Percentiles rank a stretch among this genome's conserved stretches.
phyloP scores from a whole-genome alignment of 2,329 filamentous ascomycete genomes.

The Macroventuria anomochaeta region DNA sequence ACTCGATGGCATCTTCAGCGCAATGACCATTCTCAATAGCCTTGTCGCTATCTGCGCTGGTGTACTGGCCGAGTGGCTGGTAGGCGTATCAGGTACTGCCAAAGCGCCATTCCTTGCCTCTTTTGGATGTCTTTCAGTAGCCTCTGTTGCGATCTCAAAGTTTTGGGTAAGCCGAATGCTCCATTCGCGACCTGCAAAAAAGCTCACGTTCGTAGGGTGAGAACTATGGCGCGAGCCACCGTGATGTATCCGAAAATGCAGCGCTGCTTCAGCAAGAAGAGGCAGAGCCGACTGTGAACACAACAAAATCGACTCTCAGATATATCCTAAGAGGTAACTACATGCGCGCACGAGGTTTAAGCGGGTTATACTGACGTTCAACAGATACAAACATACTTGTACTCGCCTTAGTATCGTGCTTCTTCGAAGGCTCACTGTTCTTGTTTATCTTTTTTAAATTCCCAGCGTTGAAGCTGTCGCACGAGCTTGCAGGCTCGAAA shows the following conservation, averaged over 20 bases:
- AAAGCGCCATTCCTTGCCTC: constrained; percentile 61
- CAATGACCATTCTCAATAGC: constrained; percentile 57
- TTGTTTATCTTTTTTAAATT: constrained; percentile 70
- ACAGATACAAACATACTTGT: constrained; percentile 58
- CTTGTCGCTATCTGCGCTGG: constrained; percentile 62
- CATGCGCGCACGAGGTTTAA: background rate
- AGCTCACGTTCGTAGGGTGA: constrained; percentile 50
- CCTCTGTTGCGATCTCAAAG: constrained; percentile 56
- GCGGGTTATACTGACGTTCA: constrained; percentile 1
- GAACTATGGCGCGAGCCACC: constrained; percentile 54
- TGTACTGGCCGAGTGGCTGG: constrained; percentile 60
- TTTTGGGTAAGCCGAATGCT: constrained; percentile 55
- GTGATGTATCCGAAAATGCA: constrained; percentile 26
- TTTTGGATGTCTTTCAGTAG: constrained; percentile 52
- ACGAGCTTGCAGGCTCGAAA: constrained; percentile 37
- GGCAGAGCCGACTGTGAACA: constrained; percentile 22
- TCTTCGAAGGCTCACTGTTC: constrained; percentile 68
- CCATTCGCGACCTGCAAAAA: constrained; percentile 22
- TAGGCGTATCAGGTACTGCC: constrained; percentile 56
- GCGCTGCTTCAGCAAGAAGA: constrained; percentile 38
- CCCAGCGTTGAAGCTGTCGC: constrained; percentile 56
- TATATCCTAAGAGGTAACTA: constrained; percentile 32
- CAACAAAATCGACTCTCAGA: constrained; percentile 31
- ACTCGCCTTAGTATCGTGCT: constrained; percentile 60
- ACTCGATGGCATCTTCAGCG: constrained; percentile 61